Evolutionary conservation across 1,284 basidiomycete species (phyloP).

Genomic region (Sphagnurus paluster): DNA sequence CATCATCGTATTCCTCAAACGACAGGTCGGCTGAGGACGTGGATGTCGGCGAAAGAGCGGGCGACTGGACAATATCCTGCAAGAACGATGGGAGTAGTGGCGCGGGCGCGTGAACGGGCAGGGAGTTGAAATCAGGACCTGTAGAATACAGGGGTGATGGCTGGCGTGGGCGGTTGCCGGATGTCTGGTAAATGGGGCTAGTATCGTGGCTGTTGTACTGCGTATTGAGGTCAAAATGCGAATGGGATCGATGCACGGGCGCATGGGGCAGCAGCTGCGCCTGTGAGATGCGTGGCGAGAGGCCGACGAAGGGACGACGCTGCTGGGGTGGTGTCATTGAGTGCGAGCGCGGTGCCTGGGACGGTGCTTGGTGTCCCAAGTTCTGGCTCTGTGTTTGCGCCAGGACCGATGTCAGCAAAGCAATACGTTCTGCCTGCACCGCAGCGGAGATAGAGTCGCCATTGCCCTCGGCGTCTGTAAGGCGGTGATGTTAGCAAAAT

Average conservation of each 20-base stretch:
- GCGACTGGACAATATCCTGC: slow-evolving; percentile 68
- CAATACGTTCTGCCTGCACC: slow-evolving; percentile 81
- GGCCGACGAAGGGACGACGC: slow-evolving; percentile 34
- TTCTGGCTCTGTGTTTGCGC: slow-evolving; percentile 43
- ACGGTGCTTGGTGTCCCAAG: slow-evolving; percentile 15
- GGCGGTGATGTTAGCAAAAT: background rate
- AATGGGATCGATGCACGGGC: slow-evolving; percentile 46
- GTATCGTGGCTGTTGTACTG: slow-evolving; percentile 35
- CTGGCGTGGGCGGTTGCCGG: slow-evolving; percentile 34
- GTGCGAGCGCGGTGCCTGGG: slow-evolving; percentile 40
- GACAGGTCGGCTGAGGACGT: slow-evolving; percentile 65
- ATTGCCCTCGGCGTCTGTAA: slow-evolving; percentile 76
- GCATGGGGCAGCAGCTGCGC: slow-evolving; percentile 27
- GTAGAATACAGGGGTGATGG: slow-evolving; percentile 39
- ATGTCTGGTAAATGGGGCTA: slow-evolving; percentile 67
- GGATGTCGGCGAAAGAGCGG: slow-evolving; percentile 60
- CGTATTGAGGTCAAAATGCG: slow-evolving; percentile 45
- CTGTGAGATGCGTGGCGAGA: slow-evolving; percentile 31
- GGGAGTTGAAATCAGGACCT: slow-evolving; percentile 27
- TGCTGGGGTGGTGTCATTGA: slow-evolving; percentile 46
- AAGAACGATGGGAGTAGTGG: slow-evolving; percentile 71
- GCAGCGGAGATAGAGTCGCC: slow-evolving; percentile 80
- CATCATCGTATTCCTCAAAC: slow-evolving; percentile 52
- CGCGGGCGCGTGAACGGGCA: slow-evolving; percentile 38
- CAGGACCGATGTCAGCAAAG: slow-evolving; percentile 68